A percentile compares a stretch with the other conserved stretches of the same genome.
These are phyloP conservation scores for Eimeria mitis DNA, from an alignment of 169 alveolate species.

Conservation along the genomic window DNA sequence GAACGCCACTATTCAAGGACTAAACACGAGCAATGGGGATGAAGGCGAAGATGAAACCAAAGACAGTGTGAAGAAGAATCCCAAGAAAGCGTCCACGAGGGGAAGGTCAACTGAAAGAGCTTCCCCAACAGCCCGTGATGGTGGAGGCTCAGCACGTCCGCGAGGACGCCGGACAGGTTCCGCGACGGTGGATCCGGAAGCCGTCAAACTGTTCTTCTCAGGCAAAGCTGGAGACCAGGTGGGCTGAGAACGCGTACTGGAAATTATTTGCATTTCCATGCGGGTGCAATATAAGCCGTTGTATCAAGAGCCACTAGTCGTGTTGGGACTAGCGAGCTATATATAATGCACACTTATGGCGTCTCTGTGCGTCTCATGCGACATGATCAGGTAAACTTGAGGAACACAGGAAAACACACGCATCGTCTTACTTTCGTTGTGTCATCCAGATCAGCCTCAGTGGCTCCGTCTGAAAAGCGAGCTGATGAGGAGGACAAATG, in stretches of 20 bases:
- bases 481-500: constrained; percentile 9
- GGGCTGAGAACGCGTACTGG: neutral
- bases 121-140: neutral
- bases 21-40: neutral
- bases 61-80: neutral
- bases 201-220: constrained; percentile 49
- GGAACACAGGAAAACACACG: constrained; percentile 33
- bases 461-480: constrained; percentile 37
- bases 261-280: neutral
- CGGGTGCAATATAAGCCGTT: neutral
- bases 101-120: constrained; percentile 40
- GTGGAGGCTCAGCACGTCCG: neutral
- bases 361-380: neutral
- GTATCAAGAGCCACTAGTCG: neutral
- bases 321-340: neutral
- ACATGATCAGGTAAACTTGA: constrained; percentile 26
- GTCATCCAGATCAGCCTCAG: constrained; percentile 39
- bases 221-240: constrained; percentile 78
- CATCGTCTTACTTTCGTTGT: constrained; percentile 69
- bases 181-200: constrained; percentile 40
- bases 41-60: neutral
- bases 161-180: constrained; percentile 39
- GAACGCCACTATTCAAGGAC: constrained; percentile 35
- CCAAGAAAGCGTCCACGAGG: neutral
- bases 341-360: neutral